Evolutionary conservation across 176 grass and related monocot genomes (phyloP).

Genomic region (Eragrostis nindensis): DNA sequence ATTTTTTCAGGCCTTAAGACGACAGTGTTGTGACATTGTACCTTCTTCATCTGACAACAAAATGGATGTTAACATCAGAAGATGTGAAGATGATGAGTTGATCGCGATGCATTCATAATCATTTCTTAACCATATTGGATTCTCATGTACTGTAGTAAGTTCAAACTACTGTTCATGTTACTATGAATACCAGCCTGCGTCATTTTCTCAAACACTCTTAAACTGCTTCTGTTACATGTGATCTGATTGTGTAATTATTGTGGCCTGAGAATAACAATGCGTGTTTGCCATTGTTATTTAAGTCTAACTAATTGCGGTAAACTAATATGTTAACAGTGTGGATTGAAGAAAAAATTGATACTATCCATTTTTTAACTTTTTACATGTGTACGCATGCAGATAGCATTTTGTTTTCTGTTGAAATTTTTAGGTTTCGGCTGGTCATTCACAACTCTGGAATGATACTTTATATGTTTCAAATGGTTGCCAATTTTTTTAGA

Average conservation of each 20-base stretch:
- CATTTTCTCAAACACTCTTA: background rate
- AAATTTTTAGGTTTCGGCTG: background rate
- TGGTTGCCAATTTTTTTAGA: background rate
- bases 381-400: background rate
- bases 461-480: background rate
- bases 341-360: background rate
- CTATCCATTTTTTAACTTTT: no score
- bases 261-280: background rate
- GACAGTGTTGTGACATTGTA: slow-evolving; percentile 87
- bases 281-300: no score
- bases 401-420: background rate
- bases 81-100: slow-evolving; percentile 88
- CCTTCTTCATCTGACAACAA: slow-evolving; percentile 59
- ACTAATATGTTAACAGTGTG: background rate
- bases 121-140: slow-evolving; percentile 18
- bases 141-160: slow-evolving; percentile 22
- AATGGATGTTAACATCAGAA: slow-evolving; percentile 76
- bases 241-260: background rate
- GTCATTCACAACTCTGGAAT: background rate
- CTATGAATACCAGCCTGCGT: slow-evolving; percentile 7
- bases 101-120: slow-evolving; percentile 72
- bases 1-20: slow-evolving; percentile 62
- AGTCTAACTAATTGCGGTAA: background rate
- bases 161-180: background rate
- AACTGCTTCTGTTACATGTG: slow-evolving; percentile 8